phyloP scores from a whole-genome alignment of 139 green algal species.

The Nannochloris sp. region DNA sequence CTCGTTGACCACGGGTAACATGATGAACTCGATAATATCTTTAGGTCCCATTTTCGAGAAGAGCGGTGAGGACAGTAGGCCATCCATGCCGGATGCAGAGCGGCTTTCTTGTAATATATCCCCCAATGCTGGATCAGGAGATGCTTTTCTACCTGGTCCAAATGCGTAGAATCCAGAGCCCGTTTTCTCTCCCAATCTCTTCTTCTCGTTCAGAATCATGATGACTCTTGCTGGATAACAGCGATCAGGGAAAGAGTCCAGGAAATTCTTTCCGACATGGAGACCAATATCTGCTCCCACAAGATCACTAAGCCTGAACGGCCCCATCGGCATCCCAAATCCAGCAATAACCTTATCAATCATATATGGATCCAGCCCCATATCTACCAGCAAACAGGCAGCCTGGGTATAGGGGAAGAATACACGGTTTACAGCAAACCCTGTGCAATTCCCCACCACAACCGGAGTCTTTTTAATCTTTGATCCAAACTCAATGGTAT shows the following conservation, averaged over 20 bases:
- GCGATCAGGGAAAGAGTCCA: slow-evolving; percentile 81
- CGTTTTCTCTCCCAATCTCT: slow-evolving; percentile 90
- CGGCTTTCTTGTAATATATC: slow-evolving; percentile 47
- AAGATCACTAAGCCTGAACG: slow-evolving; percentile 82
- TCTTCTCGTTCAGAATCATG: slow-evolving; percentile 62
- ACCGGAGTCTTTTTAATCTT: slow-evolving; percentile 97
- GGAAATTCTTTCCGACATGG: slow-evolving; percentile 90
- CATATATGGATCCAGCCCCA: slow-evolving; percentile 77
- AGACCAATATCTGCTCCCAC: slow-evolving; percentile 83
- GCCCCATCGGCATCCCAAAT: slow-evolving; percentile 99
- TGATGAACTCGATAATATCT: slow-evolving; percentile 95
- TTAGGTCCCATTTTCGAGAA: slow-evolving; percentile 27
- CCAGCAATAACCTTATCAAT: slow-evolving; percentile 79
- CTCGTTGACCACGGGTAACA: slow-evolving; percentile 96
- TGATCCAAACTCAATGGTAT: slow-evolving; percentile 72
- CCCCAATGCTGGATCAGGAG: slow-evolving; percentile 62
- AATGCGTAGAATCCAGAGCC: slow-evolving; percentile 87
- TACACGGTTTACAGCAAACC: slow-evolving; percentile 97
- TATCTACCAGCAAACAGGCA: slow-evolving; percentile 83
- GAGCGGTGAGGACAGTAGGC: background rate
- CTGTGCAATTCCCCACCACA: slow-evolving; percentile 98
- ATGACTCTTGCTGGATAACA: slow-evolving; percentile 70
- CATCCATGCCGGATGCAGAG: slow-evolving; percentile 20
- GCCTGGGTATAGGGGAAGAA: slow-evolving; percentile 98
- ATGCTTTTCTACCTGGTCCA: slow-evolving; percentile 56